Percentiles rank a stretch among this genome's conserved stretches.
phyloP scores from a whole-genome alignment of 1,139 yeast genomes.

The Hansenula lynferdii region DNA sequence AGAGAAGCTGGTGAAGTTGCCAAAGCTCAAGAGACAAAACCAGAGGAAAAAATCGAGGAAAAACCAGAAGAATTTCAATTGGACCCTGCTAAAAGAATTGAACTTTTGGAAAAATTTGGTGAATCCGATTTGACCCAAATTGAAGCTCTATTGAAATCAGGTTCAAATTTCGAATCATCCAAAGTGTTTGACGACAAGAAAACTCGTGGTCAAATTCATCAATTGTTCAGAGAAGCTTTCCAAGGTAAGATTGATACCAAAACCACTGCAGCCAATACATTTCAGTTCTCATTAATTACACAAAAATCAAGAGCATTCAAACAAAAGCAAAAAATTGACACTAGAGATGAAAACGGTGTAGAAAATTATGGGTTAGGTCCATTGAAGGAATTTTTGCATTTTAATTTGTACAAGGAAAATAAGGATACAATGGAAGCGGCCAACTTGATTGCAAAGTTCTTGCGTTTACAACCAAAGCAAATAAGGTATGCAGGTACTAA shows the following conservation, averaged over 20 bases:
- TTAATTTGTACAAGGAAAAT: slow-evolving; percentile 86
- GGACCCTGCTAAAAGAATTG: slow-evolving; percentile 37
- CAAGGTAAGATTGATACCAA: slow-evolving; percentile 71
- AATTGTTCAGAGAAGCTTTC: slow-evolving; percentile 69
- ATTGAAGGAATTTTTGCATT: slow-evolving; percentile 63
- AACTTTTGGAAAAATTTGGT: slow-evolving; percentile 53
- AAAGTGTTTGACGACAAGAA: slow-evolving; percentile 62
- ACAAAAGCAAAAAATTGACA: slow-evolving; percentile 36
- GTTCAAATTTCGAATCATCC: slow-evolving; percentile 55
- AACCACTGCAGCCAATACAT: slow-evolving; percentile 65
- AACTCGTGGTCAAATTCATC: slow-evolving; percentile 72
- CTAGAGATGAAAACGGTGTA: slow-evolving; percentile 42
- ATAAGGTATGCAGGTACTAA: slow-evolving; percentile 92
- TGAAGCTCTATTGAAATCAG: slow-evolving; percentile 52
- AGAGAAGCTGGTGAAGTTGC: slow-evolving; percentile 27
- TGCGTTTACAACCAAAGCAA: slow-evolving; percentile 65
- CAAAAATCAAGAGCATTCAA: slow-evolving; percentile 33
- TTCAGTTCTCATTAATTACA: slow-evolving; percentile 50
- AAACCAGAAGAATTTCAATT: slow-evolving; percentile 39
- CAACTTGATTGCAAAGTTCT: slow-evolving; percentile 61
- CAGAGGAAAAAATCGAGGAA: slow-evolving; percentile 22
- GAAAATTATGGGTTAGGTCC: slow-evolving; percentile 58
- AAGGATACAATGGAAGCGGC: slow-evolving; percentile 98
- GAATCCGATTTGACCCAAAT: slow-evolving; percentile 53
- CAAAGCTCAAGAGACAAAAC: slow-evolving; percentile 30